These are phyloP conservation scores for Pythium phragmiticola DNA, from an alignment of 352 stramenopile genomes.

Conservation along the genomic window DNA sequence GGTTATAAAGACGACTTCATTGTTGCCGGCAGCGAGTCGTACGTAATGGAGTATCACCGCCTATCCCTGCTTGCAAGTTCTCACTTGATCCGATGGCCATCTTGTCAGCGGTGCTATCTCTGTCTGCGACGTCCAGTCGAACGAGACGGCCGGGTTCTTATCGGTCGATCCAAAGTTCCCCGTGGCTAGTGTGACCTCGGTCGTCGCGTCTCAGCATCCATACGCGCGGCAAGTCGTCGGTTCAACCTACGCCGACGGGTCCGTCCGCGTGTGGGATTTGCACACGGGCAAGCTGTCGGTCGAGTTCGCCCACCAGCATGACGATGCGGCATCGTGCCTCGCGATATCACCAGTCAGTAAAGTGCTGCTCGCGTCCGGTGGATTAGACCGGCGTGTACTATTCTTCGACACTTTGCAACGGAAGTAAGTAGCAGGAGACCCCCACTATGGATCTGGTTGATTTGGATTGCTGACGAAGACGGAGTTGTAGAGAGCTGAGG, in stretches of 20 bases:
- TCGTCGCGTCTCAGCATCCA: slow-evolving; percentile 62
- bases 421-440: slow-evolving; percentile 33
- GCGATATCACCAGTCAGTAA: slow-evolving; percentile 73
- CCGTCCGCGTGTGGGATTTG: slow-evolving; percentile 67
- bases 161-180: slow-evolving; percentile 44
- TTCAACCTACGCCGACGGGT: slow-evolving; percentile 58
- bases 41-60: neutral
- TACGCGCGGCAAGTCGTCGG: slow-evolving; percentile 56
- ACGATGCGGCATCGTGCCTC: slow-evolving; percentile 51
- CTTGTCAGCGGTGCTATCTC: slow-evolving; percentile 52
- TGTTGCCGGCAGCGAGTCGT: slow-evolving; percentile 69
- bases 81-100: neutral
- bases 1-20: slow-evolving; percentile 75
- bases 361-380: slow-evolving; percentile 52
- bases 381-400: slow-evolving; percentile 64
- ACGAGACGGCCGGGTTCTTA: slow-evolving; percentile 50
- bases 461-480: neutral
- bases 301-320: slow-evolving; percentile 60
- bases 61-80: neutral
- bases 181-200: slow-evolving; percentile 49
- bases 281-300: slow-evolving; percentile 47
- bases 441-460: slow-evolving; percentile 1
- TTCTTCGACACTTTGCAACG: slow-evolving; percentile 70
- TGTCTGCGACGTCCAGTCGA: slow-evolving; percentile 58
- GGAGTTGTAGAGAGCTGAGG: slow-evolving; percentile 39